Base-by-base conservation (phyloP, 83 land plant genomes). In the Picea abies region DNA sequence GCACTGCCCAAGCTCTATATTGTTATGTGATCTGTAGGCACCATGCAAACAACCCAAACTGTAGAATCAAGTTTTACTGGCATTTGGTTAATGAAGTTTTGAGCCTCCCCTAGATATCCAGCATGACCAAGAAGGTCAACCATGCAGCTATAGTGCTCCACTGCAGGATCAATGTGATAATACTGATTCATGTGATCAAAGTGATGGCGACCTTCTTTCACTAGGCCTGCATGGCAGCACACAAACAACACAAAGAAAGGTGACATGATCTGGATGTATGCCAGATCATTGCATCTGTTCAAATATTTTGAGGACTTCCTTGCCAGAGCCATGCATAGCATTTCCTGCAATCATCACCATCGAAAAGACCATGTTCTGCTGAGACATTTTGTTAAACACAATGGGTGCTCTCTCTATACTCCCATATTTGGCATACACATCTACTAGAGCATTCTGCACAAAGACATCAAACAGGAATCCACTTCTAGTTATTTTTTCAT, bases 401-500 rank as follows among this genome's bases (percentile, higher is more conserved):
- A 73, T 52, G 67, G 81, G 5, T n/a, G 90, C 90, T 67, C 85
- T 87, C 35, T 79, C 83, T 60, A 87, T 67, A 63, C 82, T 90
- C 17, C 91, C 91, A 73, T 89, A 90, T 80, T 90, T 90, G 61
- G 87, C 91, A 83, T 90, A 90, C 90, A 90, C 76, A 63, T 90
- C 90, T 82, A 90, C 65, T 11, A 90, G 83, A 56, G 89, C 88
- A 29, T 86, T 90, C 14, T 69, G 83, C 7, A 88, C 90, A 82
- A 87, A 85, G 32, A 87, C 81, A 77, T 90, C 88, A 12, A 77
- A 69, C 49, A 66, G 37, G 0, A 86, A 65, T 84, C 81, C 56
- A 58, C 19, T 76, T 44, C 82, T 83, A 20, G 80, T 84, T 35
- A 82, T 60, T 60, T 20, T 63, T 3, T 83, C 86, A 82, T 90